Evolutionary conservation across 2,329 filamentous ascomycete species (phyloP), one percentile per base, ranked within the genome.

Genomic region (Cytospora mali): DNA sequence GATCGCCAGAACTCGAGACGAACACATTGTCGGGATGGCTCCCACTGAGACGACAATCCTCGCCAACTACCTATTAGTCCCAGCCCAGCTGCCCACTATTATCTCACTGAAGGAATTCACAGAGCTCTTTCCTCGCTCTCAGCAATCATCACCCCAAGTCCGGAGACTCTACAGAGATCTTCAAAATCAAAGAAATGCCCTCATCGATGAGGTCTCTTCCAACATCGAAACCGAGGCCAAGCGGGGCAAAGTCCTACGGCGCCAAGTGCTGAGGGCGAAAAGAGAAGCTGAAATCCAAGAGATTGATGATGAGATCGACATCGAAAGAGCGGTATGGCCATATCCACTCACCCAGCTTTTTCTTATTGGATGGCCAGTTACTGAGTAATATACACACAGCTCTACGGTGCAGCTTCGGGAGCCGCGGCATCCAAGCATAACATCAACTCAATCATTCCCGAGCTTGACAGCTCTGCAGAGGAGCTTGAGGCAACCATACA

Each of bases 121-220:
- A 50, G 82, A 88, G 29, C 82, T 94, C 49, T 95, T 96, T 71
- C 92, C 92, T 13, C 84, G 82, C 56, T 75, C 84, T 46, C 80
- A 88, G 55, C 88, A 88, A 64, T 78, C 82, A 27, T 88, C 88
- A 53, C 84, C 89, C 0, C 86, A 89, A 61, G 82, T 94, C 54
- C 85, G 86, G 62, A 79, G 82, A 0, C 80, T 97, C 6, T 96
- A 96, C 73, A 86, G 90, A 54, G 90, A 95, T 73, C 81, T 96
- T 3, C 90, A 95, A 70, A 83, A 87, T 64, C 85, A 93, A 72
- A 86, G 92, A 60, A 86, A 88, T 65, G 81, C 83, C 54, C 79
- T 89, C 13, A 82, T 92, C 59, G 90, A 94, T 69, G 74, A 79
- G 4, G 87, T 96, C 16, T 81, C 86, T 70, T 74, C 75, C 10